A percentile compares a stretch with the other conserved stretches of the same genome.
These are phyloP conservation scores for Pleomassaria siparia DNA, from an alignment of 2,329 filamentous ascomycete species.

Conservation along the genomic window DNA sequence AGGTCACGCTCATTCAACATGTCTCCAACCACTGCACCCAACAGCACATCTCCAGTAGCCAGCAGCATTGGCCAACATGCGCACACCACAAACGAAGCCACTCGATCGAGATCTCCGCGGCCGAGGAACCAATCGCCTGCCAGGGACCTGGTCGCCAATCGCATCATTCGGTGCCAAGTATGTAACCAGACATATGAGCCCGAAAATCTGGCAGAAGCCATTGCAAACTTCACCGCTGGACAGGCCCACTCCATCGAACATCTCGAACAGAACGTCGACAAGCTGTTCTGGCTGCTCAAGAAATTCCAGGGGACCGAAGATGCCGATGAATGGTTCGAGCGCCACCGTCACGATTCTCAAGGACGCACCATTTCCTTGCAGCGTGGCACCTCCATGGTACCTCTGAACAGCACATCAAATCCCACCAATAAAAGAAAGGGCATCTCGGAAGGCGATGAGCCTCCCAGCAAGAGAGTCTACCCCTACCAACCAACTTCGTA, in stretches of 20 bases:
- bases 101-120: no score
- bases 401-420: no score
- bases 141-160: neutral
- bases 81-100: neutral
- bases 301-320: neutral
- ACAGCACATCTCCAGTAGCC: neutral
- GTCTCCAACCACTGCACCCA: neutral
- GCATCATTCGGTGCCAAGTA: neutral
- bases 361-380: neutral
- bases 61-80: neutral
- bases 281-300: neutral
- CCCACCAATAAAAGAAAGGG: neutral
- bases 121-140: neutral
- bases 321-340: neutral
- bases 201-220: neutral
- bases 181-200: neutral
- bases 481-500: neutral
- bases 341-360: neutral
- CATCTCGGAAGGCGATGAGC: neutral
- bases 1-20: neutral
- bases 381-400: neutral
- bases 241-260: neutral
- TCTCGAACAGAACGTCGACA: neutral
- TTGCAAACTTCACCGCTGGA: neutral
- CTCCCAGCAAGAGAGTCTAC: neutral